A percentile compares a stretch with the other conserved stretches of the same genome.
These are phyloP conservation scores for Didymella pinodella DNA, from an alignment of 2,329 filamentous ascomycete genomes.

Conservation along the genomic window DNA sequence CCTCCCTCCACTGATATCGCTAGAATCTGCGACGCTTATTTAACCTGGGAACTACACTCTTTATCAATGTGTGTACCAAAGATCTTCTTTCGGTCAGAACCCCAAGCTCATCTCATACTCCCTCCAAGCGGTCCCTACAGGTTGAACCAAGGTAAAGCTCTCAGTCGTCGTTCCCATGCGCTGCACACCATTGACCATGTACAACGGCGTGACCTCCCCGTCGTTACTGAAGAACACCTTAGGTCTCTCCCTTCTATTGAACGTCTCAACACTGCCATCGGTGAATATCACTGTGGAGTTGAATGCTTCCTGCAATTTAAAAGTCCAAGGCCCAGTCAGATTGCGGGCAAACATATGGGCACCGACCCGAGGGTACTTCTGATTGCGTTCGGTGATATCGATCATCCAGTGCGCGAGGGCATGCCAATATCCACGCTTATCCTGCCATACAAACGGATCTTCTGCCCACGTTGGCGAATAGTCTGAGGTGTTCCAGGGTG, in stretches of 20 bases:
- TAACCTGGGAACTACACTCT: too few species aligned
- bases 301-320: conserved; percentile 41
- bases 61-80: too few species aligned
- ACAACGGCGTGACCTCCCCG: conserved; percentile 57
- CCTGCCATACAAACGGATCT: conserved; percentile 50
- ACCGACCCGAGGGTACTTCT: conserved; percentile 45
- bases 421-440: conserved; percentile 50
- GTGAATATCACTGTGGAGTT: conserved; percentile 47
- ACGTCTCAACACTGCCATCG: conserved; percentile 52
- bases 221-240: conserved; percentile 60
- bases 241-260: conserved; percentile 58
- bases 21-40: too few species aligned
- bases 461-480: conserved; percentile 36
- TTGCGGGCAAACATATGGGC: conserved; percentile 44
- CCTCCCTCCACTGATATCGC: too few species aligned
- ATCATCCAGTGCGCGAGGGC: conserved; percentile 49
- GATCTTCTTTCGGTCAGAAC: conserved; percentile 6
- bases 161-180: conserved; percentile 40
- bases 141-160: conserved; percentile 56
- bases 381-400: conserved; percentile 34
- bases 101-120: conserved; percentile 25
- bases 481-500: conserved; percentile 34
- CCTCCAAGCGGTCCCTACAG: conserved; percentile 36
- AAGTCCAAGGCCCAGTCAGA: conserved; percentile 44
- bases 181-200: conserved; percentile 59